These are phyloP conservation scores for Obelidium mucronatum DNA, from an alignment of 192 early-diverging fungal species.

Conservation along the genomic window DNA sequence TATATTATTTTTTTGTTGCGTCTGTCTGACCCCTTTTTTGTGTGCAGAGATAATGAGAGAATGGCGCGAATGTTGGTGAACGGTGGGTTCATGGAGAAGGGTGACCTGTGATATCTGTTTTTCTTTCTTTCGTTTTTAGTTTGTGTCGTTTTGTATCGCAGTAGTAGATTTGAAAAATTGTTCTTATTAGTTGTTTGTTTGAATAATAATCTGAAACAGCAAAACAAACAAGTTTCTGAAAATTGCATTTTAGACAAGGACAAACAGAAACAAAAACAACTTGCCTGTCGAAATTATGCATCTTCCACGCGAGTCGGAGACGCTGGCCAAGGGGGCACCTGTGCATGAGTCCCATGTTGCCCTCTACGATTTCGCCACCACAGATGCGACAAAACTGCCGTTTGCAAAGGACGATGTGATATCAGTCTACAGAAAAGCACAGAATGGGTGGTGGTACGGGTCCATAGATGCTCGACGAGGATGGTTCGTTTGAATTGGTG, in stretches of 20 bases:
- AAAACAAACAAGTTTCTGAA: neutral
- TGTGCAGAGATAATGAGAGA: neutral
- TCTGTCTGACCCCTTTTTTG: neutral
- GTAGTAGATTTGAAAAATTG: too few relatives aligned
- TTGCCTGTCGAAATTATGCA: too few relatives aligned
- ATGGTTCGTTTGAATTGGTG: too few relatives aligned
- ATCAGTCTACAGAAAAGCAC: neutral
- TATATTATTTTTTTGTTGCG: constrained; percentile 16
- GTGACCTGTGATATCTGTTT: neutral
- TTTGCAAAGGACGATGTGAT: neutral
- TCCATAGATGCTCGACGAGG: neutral
- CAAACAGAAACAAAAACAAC: too few relatives aligned
- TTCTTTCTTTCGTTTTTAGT: neutral
- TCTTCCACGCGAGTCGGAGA: neutral
- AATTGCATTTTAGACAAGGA: too few relatives aligned
- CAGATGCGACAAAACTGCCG: neutral
- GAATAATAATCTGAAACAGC: too few relatives aligned
- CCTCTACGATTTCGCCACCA: neutral
- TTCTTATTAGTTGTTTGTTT: too few relatives aligned
- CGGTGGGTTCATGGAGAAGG: neutral
- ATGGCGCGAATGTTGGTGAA: neutral
- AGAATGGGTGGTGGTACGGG: constrained; percentile 22
- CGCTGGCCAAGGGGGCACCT: too few relatives aligned
- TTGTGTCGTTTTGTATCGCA: constrained; percentile 5
- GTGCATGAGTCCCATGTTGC: neutral